These are phyloP conservation scores for Bipolaris sorokiniana DNA, from an alignment of 2,329 filamentous ascomycete species.

Conservation along the genomic window DNA sequence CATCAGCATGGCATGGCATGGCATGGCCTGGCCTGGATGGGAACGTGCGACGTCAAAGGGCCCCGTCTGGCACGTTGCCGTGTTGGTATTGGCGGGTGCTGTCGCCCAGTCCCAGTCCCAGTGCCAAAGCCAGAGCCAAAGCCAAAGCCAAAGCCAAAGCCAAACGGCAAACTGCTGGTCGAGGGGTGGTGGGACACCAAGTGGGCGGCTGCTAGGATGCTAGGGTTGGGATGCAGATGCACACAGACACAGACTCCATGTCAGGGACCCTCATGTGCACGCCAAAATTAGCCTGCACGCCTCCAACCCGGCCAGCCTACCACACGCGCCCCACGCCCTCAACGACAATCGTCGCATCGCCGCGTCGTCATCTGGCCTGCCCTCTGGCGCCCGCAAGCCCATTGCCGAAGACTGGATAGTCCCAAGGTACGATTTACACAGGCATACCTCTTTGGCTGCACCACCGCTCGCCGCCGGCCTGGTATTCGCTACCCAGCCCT, in stretches of 20 bases:
- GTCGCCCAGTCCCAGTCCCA: background rate
- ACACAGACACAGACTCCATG: constrained; percentile 5
- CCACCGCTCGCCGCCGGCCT: background rate
- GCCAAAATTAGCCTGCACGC: constrained; percentile 22
- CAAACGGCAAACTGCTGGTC: constrained; percentile 11
- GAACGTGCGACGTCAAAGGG: background rate
- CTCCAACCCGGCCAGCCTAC: background rate
- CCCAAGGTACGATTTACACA: constrained; percentile 4
- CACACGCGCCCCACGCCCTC: background rate
- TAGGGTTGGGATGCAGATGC: background rate
- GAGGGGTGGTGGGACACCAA: constrained; percentile 9
- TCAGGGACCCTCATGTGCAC: constrained; percentile 12
- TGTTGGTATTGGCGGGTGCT: no score
- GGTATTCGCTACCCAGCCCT: no score
- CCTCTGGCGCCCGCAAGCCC: background rate
- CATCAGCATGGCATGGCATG: no score
- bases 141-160: background rate
- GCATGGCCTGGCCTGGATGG: no score
- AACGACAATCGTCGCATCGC: background rate
- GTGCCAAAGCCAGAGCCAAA: background rate
- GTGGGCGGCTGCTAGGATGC: constrained; percentile 5
- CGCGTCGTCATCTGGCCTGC: background rate
- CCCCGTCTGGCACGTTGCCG: constrained; percentile 1
- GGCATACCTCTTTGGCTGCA: background rate
- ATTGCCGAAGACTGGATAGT: constrained; percentile 21